Evolutionary conservation across 495 filamentous ascomycete species (phyloP).

Genomic region (Trichoderma erinaceum): DNA sequence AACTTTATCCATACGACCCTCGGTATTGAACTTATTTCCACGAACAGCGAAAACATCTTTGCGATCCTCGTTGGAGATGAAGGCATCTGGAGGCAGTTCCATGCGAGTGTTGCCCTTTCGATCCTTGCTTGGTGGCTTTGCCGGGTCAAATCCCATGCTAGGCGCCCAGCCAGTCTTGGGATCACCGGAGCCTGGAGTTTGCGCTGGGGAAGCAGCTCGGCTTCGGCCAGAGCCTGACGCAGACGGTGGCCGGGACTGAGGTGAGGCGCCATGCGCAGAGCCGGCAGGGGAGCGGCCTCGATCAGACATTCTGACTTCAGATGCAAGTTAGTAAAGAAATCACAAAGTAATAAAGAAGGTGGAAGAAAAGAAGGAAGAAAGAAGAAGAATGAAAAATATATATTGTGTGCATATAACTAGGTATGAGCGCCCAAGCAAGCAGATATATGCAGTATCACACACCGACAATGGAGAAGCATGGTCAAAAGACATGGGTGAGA

Average conservation of each 20-base stretch:
- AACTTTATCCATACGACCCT: conserved; percentile 53
- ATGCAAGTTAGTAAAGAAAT: background rate
- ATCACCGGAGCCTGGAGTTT: background rate
- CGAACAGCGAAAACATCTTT: conserved; percentile 12
- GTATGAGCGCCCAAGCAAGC: too few relatives aligned
- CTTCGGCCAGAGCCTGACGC: background rate
- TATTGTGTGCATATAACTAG: too few relatives aligned
- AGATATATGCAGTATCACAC: too few relatives aligned
- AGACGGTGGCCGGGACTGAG: background rate
- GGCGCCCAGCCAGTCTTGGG: conserved; percentile 19
- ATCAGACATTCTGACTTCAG: background rate
- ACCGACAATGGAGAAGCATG: too few relatives aligned
- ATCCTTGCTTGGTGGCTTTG: conserved; percentile 18
- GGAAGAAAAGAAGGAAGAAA: background rate
- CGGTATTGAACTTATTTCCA: conserved; percentile 40
- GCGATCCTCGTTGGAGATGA: conserved; percentile 23
- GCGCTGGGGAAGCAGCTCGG: conserved; percentile 19
- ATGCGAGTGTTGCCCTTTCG: conserved; percentile 32
- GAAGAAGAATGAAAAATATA: background rate
- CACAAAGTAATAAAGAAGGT: background rate
- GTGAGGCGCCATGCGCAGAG: conserved; percentile 4
- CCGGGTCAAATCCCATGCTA: conserved; percentile 28
- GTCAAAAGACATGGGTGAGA: too few relatives aligned
- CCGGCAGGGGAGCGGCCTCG: conserved; percentile 14
- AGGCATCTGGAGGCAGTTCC: conserved; percentile 43